These are phyloP conservation scores for Naganishia vishniacii DNA, from an alignment of 768 basidiomycete genomes.

Conservation along the genomic window DNA sequence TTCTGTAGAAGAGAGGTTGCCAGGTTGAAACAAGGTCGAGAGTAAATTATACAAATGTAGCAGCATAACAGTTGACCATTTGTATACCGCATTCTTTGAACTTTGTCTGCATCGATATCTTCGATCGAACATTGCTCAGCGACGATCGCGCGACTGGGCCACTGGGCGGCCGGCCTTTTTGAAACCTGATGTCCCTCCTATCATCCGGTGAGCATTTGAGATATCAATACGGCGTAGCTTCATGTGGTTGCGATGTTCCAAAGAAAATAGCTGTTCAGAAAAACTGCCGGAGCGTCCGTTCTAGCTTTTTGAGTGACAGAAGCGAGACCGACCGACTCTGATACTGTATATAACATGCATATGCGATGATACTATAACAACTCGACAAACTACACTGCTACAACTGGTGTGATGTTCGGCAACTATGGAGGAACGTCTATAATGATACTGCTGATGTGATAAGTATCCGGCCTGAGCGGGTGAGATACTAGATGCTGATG, in stretches of 20 bases:
- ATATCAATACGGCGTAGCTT: no score
- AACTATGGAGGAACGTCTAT: constrained; percentile 5
- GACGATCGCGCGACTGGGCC: not conserved
- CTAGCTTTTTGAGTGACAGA: no score
- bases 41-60: no score
- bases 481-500: constrained; percentile 15
- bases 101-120: not conserved
- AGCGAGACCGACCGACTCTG: no score
- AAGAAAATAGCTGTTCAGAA: no score
- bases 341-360: constrained; percentile 17
- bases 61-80: no score
- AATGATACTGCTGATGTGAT: constrained; percentile 17
- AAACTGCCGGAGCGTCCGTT: no score
- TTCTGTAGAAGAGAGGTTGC: no score
- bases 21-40: no score
- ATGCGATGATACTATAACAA: constrained; percentile 15
- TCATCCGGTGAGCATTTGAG: not conserved
- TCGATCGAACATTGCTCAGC: not conserved
- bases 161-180: not conserved
- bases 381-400: constrained; percentile 6
- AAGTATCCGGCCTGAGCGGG: not conserved
- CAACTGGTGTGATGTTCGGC: not conserved
- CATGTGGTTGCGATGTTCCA: no score
- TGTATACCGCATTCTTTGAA: no score
- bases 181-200: no score